Conservation (phyloP, 768 basidiomycete genomes). For the Tylopilus rubrobrunneus region DNA sequence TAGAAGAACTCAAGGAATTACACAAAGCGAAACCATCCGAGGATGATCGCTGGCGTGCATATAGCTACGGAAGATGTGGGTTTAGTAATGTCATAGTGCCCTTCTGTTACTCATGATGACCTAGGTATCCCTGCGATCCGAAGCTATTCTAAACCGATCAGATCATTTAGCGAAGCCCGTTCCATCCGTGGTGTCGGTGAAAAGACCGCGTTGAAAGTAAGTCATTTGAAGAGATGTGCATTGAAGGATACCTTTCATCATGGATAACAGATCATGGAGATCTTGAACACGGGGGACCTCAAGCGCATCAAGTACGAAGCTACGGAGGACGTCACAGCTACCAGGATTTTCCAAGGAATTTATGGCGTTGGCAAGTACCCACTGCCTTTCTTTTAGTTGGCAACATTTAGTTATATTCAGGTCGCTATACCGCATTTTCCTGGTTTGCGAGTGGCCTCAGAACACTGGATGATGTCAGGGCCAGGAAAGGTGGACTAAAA, state of each 20-base stretch:
- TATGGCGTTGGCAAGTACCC: slow-evolving; percentile 77
- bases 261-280: slow-evolving; percentile 69
- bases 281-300: slow-evolving; percentile 69
- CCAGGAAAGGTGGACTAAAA: slow-evolving; percentile 57
- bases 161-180: slow-evolving; percentile 54
- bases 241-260: background rate
- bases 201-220: slow-evolving; percentile 74
- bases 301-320: slow-evolving; percentile 63
- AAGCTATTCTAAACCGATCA: slow-evolving; percentile 55
- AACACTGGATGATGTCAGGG: slow-evolving; percentile 68
- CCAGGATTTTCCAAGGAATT: slow-evolving; percentile 67
- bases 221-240: background rate
- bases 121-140: slow-evolving; percentile 59
- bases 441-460: slow-evolving; percentile 79
- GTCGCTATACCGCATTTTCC: slow-evolving; percentile 58
- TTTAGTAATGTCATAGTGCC: background rate
- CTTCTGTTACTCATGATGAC: slow-evolving; percentile 6
- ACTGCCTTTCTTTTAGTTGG: background rate
- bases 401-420: slow-evolving; percentile 31
- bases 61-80: slow-evolving; percentile 64
- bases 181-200: slow-evolving; percentile 60
- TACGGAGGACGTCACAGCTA: slow-evolving; percentile 57
- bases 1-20: slow-evolving; percentile 61
- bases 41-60: slow-evolving; percentile 67
- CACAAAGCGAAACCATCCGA: slow-evolving; percentile 57